Evolutionary conservation across 495 filamentous ascomycete species (phyloP).

Genomic region (Aspergillus cavernicola): DNA sequence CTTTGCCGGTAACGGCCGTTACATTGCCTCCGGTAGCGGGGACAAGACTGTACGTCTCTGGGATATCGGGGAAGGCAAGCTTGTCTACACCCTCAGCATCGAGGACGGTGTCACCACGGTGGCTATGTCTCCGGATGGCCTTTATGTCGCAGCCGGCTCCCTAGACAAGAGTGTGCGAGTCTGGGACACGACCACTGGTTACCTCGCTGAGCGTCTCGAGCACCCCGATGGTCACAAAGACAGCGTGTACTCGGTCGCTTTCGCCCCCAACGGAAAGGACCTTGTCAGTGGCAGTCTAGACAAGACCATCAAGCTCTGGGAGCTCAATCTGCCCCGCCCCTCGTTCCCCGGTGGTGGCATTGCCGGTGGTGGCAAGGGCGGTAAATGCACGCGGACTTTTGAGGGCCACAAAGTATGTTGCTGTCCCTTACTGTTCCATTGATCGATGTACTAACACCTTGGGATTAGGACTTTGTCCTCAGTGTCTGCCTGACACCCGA

Average conservation of each 20-base stretch:
- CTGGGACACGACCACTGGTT: slow-evolving; percentile 80
- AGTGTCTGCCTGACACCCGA: slow-evolving; percentile 86
- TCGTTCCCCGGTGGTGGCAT: too few relatives aligned
- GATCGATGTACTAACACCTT: neutral
- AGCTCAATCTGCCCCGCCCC: slow-evolving; percentile 65
- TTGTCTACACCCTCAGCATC: slow-evolving; percentile 73
- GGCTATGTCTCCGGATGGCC: slow-evolving; percentile 84
- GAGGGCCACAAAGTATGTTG: slow-evolving; percentile 80
- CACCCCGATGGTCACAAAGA: slow-evolving; percentile 86
- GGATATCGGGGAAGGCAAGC: slow-evolving; percentile 74
- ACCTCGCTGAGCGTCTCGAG: slow-evolving; percentile 77
- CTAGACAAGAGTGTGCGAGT: slow-evolving; percentile 88
- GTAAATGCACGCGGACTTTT: slow-evolving; percentile 82
- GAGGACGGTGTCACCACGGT: slow-evolving; percentile 91
- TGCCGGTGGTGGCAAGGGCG: slow-evolving; percentile 66
- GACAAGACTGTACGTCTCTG: slow-evolving; percentile 86
- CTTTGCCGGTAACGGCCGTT: slow-evolving; percentile 80
- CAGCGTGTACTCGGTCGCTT: slow-evolving; percentile 89
- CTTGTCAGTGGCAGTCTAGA: slow-evolving; percentile 87
- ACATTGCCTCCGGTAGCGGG: slow-evolving; percentile 84
- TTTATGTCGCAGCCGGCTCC: slow-evolving; percentile 82
- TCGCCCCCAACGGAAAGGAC: slow-evolving; percentile 82
- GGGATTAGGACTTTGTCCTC: slow-evolving; percentile 77
- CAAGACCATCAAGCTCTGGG: slow-evolving; percentile 96
- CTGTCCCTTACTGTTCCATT: neutral